phyloP scores from a whole-genome alignment of 1,284 basidiomycete species.

The Heterobasidion annosum region DNA sequence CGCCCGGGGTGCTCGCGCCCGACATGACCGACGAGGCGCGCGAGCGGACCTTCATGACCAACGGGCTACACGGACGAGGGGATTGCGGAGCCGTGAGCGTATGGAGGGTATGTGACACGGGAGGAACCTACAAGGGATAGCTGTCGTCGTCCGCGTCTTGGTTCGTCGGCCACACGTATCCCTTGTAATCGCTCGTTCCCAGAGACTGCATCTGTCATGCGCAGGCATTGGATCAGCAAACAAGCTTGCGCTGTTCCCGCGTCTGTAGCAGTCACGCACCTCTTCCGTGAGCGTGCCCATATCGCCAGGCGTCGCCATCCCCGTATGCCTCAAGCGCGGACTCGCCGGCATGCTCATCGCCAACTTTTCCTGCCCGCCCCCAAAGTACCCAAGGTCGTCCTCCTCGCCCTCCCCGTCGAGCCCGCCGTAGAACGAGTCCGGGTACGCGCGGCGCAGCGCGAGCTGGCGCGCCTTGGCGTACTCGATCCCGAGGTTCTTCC shows the following conservation, averaged over 20 bases:
- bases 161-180: slow-evolving; percentile 55
- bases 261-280: slow-evolving; percentile 25
- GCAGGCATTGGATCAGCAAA: background rate
- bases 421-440: slow-evolving; percentile 72
- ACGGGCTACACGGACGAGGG: slow-evolving; percentile 42
- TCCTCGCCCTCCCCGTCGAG: slow-evolving; percentile 19
- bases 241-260: background rate
- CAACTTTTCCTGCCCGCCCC: slow-evolving; percentile 57
- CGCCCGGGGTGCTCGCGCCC: slow-evolving; percentile 84
- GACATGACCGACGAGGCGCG: slow-evolving; percentile 81
- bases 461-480: slow-evolving; percentile 94
- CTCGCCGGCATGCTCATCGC: slow-evolving; percentile 82
- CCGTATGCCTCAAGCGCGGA: slow-evolving; percentile 65
- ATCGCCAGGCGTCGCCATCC: slow-evolving; percentile 84
- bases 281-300: slow-evolving; percentile 92
- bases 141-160: slow-evolving; percentile 83
- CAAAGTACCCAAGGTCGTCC: slow-evolving; percentile 52
- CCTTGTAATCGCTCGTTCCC: slow-evolving; percentile 83
- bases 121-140: slow-evolving; percentile 74
- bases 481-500: slow-evolving; percentile 97
- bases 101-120: background rate
- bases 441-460: slow-evolving; percentile 89
- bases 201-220: slow-evolving; percentile 90
- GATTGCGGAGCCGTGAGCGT: slow-evolving; percentile 8
- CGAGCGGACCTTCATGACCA: slow-evolving; percentile 88